Conservation (phyloP, 257 asterid species). For the Fraxinus excelsior region DNA sequence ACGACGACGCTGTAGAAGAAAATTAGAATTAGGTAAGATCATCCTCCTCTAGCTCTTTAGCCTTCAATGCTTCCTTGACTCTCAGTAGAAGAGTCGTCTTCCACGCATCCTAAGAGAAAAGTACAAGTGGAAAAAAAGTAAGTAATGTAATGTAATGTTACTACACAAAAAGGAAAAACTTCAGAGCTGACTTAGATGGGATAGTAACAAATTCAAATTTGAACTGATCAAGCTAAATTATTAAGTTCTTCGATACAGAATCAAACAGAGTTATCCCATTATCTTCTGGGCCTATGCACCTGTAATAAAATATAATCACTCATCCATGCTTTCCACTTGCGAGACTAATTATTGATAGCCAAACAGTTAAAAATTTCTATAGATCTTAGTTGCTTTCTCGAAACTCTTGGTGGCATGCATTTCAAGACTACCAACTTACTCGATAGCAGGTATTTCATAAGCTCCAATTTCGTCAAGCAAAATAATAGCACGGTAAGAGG, state of each 20-base stretch:
- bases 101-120: conserved; percentile 51
- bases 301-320: no score
- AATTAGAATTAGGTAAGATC: conserved; percentile 62
- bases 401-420: neutral
- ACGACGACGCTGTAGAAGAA: neutral
- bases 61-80: conserved; percentile 68
- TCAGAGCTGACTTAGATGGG: neutral
- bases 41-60: conserved; percentile 67
- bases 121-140: neutral
- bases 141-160: neutral
- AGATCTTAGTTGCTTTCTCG: neutral
- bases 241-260: no score
- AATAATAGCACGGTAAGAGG: no score
- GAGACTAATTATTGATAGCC: neutral
- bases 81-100: conserved; percentile 61
- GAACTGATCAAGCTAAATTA: neutral
- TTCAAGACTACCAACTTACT: neutral
- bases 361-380: neutral
- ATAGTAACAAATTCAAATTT: neutral
- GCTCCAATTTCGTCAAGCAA: neutral
- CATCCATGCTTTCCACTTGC: no score
- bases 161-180: neutral
- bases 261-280: neutral
- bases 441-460: neutral
- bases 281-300: no score